These are phyloP conservation scores for Venturia aucupariae DNA, from an alignment of 2,329 filamentous ascomycete species.

Conservation along the genomic window DNA sequence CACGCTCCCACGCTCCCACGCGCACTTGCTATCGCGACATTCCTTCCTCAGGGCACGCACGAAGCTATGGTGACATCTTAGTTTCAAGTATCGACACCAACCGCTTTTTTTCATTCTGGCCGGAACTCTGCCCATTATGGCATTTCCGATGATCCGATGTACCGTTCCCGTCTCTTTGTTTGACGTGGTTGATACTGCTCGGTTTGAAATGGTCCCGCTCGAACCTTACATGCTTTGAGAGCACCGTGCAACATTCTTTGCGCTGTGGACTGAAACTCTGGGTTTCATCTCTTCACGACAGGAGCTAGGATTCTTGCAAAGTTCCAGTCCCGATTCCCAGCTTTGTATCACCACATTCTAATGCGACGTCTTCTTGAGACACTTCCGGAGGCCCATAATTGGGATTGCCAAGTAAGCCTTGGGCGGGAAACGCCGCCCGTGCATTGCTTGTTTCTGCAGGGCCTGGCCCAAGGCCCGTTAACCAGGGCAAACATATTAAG, in stretches of 20 bases:
- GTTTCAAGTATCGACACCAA: background rate
- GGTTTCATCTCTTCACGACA: background rate
- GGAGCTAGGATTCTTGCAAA: background rate
- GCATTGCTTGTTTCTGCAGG: constrained; percentile 10
- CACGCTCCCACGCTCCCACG: background rate
- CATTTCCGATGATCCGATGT: background rate
- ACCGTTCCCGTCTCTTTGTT: background rate
- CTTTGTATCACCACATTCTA: background rate
- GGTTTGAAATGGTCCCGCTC: background rate
- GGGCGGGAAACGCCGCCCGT: background rate
- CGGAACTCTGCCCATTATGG: background rate
- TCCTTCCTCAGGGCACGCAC: background rate
- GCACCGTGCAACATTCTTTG: background rate
- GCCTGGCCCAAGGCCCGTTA: background rate
- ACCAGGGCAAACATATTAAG: background rate
- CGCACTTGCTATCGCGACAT: background rate
- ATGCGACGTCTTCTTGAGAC: background rate
- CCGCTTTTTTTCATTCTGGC: background rate
- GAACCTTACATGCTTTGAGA: background rate
- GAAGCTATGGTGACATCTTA: constrained; percentile 1
- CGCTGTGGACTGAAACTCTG: too few species aligned
- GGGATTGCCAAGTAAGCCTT: background rate
- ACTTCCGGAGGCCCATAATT: background rate
- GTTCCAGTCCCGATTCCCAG: background rate
- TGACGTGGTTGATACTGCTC: background rate